Conservation (phyloP, 2,329 filamentous ascomycete species). For the Paraconiothyrium brasiliense region DNA sequence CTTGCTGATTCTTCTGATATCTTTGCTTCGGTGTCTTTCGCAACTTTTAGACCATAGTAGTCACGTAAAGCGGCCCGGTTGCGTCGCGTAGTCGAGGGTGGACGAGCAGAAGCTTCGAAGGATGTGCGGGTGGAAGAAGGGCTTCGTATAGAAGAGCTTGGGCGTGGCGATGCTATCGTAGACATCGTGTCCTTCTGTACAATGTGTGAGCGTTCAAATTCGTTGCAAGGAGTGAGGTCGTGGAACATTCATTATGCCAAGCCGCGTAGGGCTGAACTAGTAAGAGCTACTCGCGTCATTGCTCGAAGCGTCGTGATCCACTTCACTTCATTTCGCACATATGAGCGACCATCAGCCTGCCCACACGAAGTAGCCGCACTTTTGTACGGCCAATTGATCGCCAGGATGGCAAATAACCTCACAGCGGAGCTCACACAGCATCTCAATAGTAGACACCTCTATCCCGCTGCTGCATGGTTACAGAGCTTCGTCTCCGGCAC, state of each 20-base stretch:
- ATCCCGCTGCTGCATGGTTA: constrained; percentile 70
- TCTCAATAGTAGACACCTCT: constrained; percentile 64
- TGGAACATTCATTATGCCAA: constrained; percentile 28
- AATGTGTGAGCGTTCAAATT: not conserved
- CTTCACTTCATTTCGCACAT: not conserved
- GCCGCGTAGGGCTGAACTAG: constrained; percentile 22
- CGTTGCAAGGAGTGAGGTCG: not conserved
- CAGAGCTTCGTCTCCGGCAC: constrained; percentile 67
- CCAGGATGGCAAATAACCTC: constrained; percentile 39
- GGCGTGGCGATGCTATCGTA: constrained; percentile 67
- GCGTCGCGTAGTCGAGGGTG: constrained; percentile 61
- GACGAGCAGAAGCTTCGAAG: constrained; percentile 57
- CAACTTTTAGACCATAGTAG: constrained; percentile 84
- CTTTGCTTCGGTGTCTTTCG: constrained; percentile 39
- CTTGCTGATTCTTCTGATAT: constrained; percentile 44
- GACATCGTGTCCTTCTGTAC: constrained; percentile 59
- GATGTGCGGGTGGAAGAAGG: constrained; percentile 82
- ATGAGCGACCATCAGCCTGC: not conserved
- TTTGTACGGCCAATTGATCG: constrained; percentile 14
- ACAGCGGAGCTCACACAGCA: constrained; percentile 59
- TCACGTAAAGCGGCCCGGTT: constrained; percentile 90
- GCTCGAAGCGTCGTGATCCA: constrained; percentile 12
- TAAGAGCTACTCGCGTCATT: constrained; percentile 28
- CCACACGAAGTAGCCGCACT: not conserved
- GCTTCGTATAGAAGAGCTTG: constrained; percentile 68